Percentiles rank a stretch among this genome's conserved stretches.
These are phyloP conservation scores for Aspergillus sp. DNA, from an alignment of 2,329 filamentous ascomycete genomes.

Conservation along the genomic window DNA sequence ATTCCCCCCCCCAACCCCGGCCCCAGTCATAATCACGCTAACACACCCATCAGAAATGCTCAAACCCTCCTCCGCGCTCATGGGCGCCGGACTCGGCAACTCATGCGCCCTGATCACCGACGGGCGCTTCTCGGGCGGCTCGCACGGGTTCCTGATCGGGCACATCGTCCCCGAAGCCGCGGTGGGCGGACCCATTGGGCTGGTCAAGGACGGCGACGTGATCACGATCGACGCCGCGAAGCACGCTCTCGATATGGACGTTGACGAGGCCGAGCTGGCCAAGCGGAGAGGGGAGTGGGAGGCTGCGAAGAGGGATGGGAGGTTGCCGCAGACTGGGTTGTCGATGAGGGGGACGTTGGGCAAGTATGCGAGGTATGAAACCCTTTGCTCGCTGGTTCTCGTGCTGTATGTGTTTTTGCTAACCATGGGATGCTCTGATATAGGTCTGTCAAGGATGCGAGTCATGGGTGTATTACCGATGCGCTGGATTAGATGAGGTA, in stretches of 20 bases:
- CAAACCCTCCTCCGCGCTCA: conserved; percentile 62
- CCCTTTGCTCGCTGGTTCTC: conserved; percentile 3
- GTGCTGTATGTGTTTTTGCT: conserved; percentile 1
- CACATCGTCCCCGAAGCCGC: conserved; percentile 83
- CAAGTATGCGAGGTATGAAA: conserved; percentile 55
- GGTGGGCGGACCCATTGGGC: conserved; percentile 72
- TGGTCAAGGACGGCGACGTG: conserved; percentile 70
- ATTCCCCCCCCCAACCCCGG: background rate
- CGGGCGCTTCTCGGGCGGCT: conserved; percentile 56
- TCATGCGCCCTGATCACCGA: conserved; percentile 66
- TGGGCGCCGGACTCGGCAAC: conserved; percentile 61
- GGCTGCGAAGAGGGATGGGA: conserved; percentile 30
- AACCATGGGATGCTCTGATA: conserved; percentile 1
- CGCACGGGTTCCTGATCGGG: conserved; percentile 78
- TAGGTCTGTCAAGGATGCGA: conserved; percentile 37
- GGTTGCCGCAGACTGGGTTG: conserved; percentile 43
- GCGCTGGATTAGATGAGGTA: conserved; percentile 25
- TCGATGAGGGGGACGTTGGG: conserved; percentile 56
- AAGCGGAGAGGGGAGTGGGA: conserved; percentile 52
- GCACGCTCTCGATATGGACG: conserved; percentile 54
- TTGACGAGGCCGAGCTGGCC: conserved; percentile 56
- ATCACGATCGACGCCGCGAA: conserved; percentile 76
- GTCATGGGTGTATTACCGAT: conserved; percentile 41
- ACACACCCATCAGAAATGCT: conserved; percentile 60
- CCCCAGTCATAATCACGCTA: too few relatives aligned